These are phyloP conservation scores for Tetragonia tetragonoides DNA, from an alignment of 148 eudicot genomes.

Conservation along the genomic window DNA sequence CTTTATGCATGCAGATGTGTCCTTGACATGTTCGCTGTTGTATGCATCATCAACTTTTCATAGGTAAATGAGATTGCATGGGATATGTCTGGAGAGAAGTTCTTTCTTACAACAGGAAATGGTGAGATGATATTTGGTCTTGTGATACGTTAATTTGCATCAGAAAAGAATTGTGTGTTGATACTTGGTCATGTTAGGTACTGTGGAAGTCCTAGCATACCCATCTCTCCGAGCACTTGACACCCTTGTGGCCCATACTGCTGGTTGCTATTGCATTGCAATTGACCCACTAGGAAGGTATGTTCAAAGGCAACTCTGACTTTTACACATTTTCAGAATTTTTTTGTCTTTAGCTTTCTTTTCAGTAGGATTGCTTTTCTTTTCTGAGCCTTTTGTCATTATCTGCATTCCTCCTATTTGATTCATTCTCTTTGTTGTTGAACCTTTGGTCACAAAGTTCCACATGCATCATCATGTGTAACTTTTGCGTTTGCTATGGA, in stretches of 20 bases:
- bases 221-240: constrained; percentile 83
- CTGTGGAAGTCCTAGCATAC: constrained; percentile 89
- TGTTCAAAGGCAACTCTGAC: neutral
- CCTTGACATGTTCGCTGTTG: neutral
- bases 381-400: neutral
- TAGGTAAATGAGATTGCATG: constrained; percentile 98
- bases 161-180: neutral
- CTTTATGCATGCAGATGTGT: neutral
- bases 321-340: neutral
- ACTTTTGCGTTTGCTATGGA: neutral
- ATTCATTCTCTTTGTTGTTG: neutral
- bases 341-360: neutral
- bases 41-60: neutral
- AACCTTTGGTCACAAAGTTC: neutral
- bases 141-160: constrained; percentile 2
- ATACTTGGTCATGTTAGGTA: constrained; percentile 45
- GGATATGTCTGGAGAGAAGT: constrained; percentile 84
- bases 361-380: neutral
- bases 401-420: neutral
- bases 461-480: neutral
- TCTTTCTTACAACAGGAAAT: constrained; percentile 89
- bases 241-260: constrained; percentile 95
- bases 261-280: constrained; percentile 98
- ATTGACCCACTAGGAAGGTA: constrained; percentile 94
- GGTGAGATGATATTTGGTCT: constrained; percentile 48